Evolutionary conservation across 306 rosid species (phyloP).

Genomic region (apple (Malus domestica)): DNA sequence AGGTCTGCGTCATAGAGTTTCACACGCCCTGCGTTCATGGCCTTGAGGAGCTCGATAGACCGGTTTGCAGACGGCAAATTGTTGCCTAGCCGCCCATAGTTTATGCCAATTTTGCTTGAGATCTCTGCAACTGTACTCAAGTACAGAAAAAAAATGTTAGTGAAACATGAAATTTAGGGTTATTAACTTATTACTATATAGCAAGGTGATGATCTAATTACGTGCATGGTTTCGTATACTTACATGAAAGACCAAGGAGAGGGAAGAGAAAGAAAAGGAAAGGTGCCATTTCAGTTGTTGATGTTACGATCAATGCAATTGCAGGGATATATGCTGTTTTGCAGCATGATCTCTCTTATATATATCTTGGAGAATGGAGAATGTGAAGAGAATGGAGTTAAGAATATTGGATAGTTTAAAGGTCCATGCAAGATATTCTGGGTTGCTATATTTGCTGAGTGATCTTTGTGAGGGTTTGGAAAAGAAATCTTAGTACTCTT

Average conservation of each 20-base stretch:
- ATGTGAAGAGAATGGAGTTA: neutral
- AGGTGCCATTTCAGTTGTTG: conserved; percentile 22
- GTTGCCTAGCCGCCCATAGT: conserved; percentile 70
- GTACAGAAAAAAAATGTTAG: neutral
- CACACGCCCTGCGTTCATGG: conserved; percentile 46
- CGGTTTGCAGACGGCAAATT: conserved; percentile 54
- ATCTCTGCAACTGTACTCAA: conserved; percentile 39
- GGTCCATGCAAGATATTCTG: neutral
- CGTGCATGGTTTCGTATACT: neutral
- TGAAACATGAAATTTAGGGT: neutral
- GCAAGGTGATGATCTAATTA: neutral
- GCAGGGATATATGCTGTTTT: neutral
- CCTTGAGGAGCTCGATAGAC: conserved; percentile 40
- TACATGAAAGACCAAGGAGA: conserved; percentile 39
- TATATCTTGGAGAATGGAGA: neutral
- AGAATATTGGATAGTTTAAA: neutral
- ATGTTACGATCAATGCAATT: neutral
- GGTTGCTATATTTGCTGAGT: neutral
- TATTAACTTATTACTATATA: too few relatives aligned
- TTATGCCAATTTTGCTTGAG: conserved; percentile 53
- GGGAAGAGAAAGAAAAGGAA: conserved; percentile 27
- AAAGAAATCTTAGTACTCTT: neutral
- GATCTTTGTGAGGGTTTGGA: conserved; percentile 30
- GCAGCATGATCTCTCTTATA: neutral
- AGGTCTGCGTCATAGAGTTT: conserved; percentile 74